Base-by-base conservation (phyloP, 345 rosid species). In the Garcia nutans region DNA sequence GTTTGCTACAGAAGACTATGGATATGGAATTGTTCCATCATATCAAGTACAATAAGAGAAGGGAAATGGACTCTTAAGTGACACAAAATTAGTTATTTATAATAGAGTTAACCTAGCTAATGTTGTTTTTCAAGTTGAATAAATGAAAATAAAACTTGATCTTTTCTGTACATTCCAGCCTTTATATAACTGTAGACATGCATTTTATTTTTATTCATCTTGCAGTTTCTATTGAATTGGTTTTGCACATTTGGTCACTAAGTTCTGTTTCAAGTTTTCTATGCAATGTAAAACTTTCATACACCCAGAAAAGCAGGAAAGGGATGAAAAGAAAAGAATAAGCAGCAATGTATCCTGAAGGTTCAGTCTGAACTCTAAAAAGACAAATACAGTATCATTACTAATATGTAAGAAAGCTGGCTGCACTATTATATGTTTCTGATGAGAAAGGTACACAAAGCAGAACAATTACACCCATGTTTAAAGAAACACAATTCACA, bases 1-100 rank as follows among this genome's bases (percentile, higher is more conserved):
- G 41, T 37, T 37, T 37, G 41, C 41, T 37, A 63, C 56, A 68
- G 81, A 76, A 31, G 83, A 70, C 22, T 77, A 52, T 60, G 74
- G 77, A 20, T 73, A 73, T 49, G 69, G 77, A 55, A 33, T 79
- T 64, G 82, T 79, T 75, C 76, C 81, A 58, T 67, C 20, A 60
- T 60, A 23, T 17, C 31, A 26, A 60, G 64, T 60, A 24, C 1
- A 60, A 23, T 60, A 60, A 24, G 64, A 23, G 33, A 60, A 60
- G 33, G 26, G 22, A 57, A 57, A 20, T 20, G n/a, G 26, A 23
- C 9, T 57, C 3, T 8, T n/a, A 10, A n/a, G 60, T 57, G 61
- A 57, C 22, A 26, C 28, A 60, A 59, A 22, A n/a, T 22, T 15
- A 58, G 28, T 59, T 59, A n/a, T 5, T 23, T 1, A 59, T 22